Evolutionary conservation across 306 rosid species (phyloP).

Genomic region (Fragaria ananassa): DNA sequence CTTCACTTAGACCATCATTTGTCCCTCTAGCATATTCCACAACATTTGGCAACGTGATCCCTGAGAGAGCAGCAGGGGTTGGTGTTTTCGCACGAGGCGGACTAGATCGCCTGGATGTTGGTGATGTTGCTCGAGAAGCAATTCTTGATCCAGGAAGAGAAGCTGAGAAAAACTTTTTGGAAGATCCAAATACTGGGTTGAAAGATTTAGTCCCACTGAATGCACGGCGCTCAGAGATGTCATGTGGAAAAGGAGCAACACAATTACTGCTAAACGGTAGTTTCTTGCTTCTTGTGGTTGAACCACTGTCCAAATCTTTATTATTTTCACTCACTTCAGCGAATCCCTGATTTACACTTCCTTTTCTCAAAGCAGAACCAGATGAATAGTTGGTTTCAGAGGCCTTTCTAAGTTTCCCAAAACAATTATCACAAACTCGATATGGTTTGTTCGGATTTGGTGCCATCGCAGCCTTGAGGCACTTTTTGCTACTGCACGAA

Average conservation of each 20-base stretch:
- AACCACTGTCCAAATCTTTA: conserved; percentile 59
- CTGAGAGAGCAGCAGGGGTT: conserved; percentile 61
- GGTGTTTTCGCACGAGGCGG: conserved; percentile 79
- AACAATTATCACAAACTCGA: conserved; percentile 95
- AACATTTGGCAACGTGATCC: conserved; percentile 55
- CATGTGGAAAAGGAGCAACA: conserved; percentile 64
- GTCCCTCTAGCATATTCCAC: conserved; percentile 64
- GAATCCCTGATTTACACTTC: conserved; percentile 56
- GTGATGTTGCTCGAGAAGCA: conserved; percentile 82
- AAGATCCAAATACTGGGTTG: conserved; percentile 75
- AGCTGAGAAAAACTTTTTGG: conserved; percentile 82
- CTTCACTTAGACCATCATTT: conserved; percentile 68
- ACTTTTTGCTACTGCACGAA: conserved; percentile 89
- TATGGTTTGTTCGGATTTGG: conserved; percentile 92
- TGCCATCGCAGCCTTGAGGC: conserved; percentile 84
- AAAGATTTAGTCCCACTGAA: conserved; percentile 57
- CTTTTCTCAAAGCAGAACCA: conserved; percentile 62
- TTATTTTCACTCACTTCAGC: conserved; percentile 51
- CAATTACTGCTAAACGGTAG: conserved; percentile 71
- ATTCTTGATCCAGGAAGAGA: conserved; percentile 92
- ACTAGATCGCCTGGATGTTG: conserved; percentile 67
- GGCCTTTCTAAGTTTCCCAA: conserved; percentile 59
- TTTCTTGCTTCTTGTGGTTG: conserved; percentile 69
- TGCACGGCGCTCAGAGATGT: conserved; percentile 58
- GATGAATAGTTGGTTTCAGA: conserved; percentile 57